phyloP scores from a whole-genome alignment of 2,329 filamentous ascomycete genomes.

The Diaporthe velutina region DNA sequence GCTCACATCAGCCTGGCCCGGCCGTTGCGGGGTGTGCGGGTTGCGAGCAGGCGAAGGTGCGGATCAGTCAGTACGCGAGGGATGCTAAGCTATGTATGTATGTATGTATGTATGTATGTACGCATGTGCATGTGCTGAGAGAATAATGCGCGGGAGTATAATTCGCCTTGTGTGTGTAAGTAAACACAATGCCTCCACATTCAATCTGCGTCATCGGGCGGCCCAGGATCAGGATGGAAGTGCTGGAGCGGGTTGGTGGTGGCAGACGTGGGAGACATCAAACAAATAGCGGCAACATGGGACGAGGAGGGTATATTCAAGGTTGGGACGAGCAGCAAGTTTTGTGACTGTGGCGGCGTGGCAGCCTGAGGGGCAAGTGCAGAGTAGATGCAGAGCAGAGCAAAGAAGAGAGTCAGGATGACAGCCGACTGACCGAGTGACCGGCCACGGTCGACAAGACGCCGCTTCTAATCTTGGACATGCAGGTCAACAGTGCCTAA shows the following conservation, averaged over 20 bases:
- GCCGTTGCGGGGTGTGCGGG: constrained; percentile 11
- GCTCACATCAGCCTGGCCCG: constrained; percentile 26
- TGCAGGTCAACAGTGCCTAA: constrained; percentile 18
- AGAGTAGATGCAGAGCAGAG: not conserved
- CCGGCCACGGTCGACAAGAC: constrained; percentile 27
- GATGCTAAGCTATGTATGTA: constrained; percentile 10
- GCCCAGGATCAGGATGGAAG: constrained; percentile 15
- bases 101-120: not conserved
- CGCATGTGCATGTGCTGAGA: not conserved
- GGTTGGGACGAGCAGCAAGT: constrained; percentile 13
- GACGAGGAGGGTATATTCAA: constrained; percentile 11
- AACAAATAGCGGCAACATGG: constrained; percentile 9
- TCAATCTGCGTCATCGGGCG: constrained; percentile 27
- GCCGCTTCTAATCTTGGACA: constrained; percentile 35
- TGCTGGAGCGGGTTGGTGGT: constrained; percentile 10
- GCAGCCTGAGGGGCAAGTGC: not conserved
- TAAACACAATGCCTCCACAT: constrained; percentile 30
- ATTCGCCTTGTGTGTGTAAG: not conserved
- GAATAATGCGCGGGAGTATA: not conserved
- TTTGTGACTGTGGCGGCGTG: not conserved
- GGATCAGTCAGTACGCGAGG: not conserved
- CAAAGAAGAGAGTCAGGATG: not conserved
- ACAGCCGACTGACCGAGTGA: not conserved
- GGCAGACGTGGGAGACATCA: constrained; percentile 8
- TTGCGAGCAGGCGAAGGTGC: not conserved